phyloP scores from a whole-genome alignment of 2,329 filamentous ascomycete species.

The Fusarium brachygibbosum region DNA sequence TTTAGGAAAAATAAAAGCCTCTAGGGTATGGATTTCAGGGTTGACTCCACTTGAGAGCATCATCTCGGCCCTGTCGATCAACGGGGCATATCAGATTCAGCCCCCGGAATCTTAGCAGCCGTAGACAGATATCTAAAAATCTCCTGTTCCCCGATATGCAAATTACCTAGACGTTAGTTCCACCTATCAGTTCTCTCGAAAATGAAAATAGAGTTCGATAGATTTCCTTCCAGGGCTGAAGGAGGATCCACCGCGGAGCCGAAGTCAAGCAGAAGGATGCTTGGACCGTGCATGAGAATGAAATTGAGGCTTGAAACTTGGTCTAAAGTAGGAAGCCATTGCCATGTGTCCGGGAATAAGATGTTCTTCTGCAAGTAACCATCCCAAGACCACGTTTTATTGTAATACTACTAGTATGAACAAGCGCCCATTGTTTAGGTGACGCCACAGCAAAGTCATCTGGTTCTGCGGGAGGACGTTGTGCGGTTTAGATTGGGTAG shows the following conservation, averaged over 20 bases:
- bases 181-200: neutral
- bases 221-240: constrained; percentile 25
- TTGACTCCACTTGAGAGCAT: neutral
- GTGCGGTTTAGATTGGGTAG: neutral
- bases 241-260: constrained; percentile 36
- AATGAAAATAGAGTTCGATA: constrained; percentile 6
- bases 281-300: neutral
- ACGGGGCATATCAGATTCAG: neutral
- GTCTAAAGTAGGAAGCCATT: neutral
- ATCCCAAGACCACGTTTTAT: constrained; percentile 26
- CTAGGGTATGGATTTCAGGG: no score
- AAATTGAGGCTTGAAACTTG: neutral
- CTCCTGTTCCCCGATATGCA: neutral
- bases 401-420: neutral
- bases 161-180: neutral
- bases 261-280: no score
- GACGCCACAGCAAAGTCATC: neutral
- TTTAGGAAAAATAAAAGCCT: no score
- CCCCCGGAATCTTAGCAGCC: neutral
- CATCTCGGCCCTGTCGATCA: constrained; percentile 5
- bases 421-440: neutral
- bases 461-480: neutral
- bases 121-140: neutral
- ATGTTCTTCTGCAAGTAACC: neutral
- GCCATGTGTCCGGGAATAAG: constrained; percentile 19